These are phyloP conservation scores for Clonostachys rhizophaga DNA, from an alignment of 2,329 filamentous ascomycete species.

Conservation along the genomic window DNA sequence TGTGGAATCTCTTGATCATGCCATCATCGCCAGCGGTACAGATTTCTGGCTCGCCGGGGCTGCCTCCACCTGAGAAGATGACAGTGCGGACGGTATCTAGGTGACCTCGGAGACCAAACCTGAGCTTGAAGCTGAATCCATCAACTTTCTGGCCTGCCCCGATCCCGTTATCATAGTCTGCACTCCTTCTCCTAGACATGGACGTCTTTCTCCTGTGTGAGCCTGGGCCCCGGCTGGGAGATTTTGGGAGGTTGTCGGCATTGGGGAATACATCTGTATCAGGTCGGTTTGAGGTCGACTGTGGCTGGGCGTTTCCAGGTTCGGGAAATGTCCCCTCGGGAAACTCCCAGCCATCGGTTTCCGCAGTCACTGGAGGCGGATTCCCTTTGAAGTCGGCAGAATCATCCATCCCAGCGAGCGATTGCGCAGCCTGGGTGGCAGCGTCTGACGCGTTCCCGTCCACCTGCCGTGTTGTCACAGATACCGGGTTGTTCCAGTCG, in stretches of 20 bases:
- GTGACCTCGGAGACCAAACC: conserved; percentile 88
- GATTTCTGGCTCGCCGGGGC: conserved; percentile 91
- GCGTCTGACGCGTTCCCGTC: conserved; percentile 24
- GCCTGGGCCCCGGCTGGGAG: conserved; percentile 63
- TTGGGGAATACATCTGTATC: conserved; percentile 86
- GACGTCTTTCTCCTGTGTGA: conserved; percentile 80
- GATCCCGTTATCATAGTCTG: conserved; percentile 59
- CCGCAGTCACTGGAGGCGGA: conserved; percentile 31
- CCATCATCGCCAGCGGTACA: conserved; percentile 95
- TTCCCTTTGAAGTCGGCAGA: conserved; percentile 41
- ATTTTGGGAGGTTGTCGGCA: conserved; percentile 76
- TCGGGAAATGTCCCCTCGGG: conserved; percentile 70
- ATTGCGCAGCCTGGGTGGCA: conserved; percentile 30
- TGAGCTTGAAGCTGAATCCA: conserved; percentile 78
- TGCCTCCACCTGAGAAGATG: conserved; percentile 95
- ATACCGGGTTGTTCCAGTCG: conserved; percentile 25
- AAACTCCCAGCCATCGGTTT: conserved; percentile 87
- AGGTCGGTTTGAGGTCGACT: conserved; percentile 56
- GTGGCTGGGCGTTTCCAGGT: conserved; percentile 36
- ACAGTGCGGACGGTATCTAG: conserved; percentile 90
- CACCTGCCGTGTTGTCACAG: conserved; percentile 23
- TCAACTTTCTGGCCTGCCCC: conserved; percentile 58
- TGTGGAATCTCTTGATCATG: conserved; percentile 93
- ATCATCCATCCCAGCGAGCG: conserved; percentile 29
- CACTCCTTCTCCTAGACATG: conserved; percentile 61